Conservation (phyloP, 495 filamentous ascomycete genomes). For the Penicillium paradoxum region DNA sequence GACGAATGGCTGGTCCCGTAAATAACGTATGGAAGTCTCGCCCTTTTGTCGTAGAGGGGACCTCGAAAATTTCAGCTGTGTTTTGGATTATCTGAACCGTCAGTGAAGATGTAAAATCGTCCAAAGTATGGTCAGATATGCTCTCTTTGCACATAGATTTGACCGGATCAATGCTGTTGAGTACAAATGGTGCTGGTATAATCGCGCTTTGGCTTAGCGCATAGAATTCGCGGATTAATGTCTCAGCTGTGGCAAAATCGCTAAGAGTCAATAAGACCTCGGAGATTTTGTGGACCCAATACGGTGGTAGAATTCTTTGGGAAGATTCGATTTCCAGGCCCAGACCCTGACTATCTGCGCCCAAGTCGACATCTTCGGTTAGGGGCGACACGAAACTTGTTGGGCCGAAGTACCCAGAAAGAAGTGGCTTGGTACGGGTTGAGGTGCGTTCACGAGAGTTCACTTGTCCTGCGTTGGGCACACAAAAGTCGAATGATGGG, state of each 20-base stretch:
- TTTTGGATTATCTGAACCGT: conserved; percentile 23
- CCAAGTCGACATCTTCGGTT: conserved; percentile 15
- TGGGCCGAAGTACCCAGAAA: conserved; percentile 30
- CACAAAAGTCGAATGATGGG: conserved; percentile 1
- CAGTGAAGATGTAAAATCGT: conserved; percentile 6
- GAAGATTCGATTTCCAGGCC: conserved; percentile 1
- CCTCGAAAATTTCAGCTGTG: conserved; percentile 17
- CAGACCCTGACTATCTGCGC: conserved; percentile 9
- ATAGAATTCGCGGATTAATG: conserved; percentile 26
- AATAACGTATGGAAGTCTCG: conserved; percentile 21
- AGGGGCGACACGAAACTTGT: conserved; percentile 29
- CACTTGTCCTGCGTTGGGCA: background rate
- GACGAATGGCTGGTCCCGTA: conserved; percentile 21
- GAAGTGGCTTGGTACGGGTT: conserved; percentile 11
- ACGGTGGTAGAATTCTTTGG: conserved; percentile 16
- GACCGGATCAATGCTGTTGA: conserved; percentile 18
- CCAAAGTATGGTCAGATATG: background rate
- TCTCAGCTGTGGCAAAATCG: conserved; percentile 19
- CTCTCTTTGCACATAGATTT: conserved; percentile 9
- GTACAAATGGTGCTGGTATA: conserved; percentile 21
- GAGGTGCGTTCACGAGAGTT: background rate
- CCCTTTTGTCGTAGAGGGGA: conserved; percentile 15
- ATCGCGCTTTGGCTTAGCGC: conserved; percentile 20
- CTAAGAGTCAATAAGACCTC: conserved; percentile 17
- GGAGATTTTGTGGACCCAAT: conserved; percentile 23